Conservation (phyloP, 352 stramenopile species). For the Phytophthora meadii region DNA sequence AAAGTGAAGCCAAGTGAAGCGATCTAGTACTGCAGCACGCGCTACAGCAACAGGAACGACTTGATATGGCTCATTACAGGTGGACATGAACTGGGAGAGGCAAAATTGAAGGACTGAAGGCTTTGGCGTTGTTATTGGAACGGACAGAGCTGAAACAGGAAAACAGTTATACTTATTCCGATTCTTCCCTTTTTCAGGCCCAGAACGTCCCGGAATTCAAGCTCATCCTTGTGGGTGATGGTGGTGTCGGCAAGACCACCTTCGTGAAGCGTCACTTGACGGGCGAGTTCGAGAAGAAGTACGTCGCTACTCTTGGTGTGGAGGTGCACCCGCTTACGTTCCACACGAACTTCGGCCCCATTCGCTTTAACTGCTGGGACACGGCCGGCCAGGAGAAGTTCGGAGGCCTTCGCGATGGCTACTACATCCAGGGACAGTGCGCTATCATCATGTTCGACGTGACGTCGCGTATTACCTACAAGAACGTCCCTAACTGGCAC, state of each 20-base stretch:
- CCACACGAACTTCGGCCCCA: slow-evolving; percentile 98
- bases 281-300: slow-evolving; percentile 99
- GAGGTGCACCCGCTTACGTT: slow-evolving; percentile 99
- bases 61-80: slow-evolving; percentile 2
- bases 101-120: slow-evolving; percentile 20
- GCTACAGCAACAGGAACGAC: slow-evolving; percentile 17
- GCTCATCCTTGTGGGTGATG: slow-evolving; percentile 99
- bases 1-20: slow-evolving; percentile 22
- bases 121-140: no score
- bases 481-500: slow-evolving; percentile 99
- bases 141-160: background rate
- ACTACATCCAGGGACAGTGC: slow-evolving; percentile 99
- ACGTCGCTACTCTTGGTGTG: slow-evolving; percentile 99
- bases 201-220: slow-evolving; percentile 99
- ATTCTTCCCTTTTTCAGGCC: slow-evolving; percentile 36
- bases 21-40: slow-evolving; percentile 16
- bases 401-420: slow-evolving; percentile 94
- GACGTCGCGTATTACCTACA: slow-evolving; percentile 99
- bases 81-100: slow-evolving; percentile 3
- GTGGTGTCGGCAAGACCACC: slow-evolving; percentile 99
- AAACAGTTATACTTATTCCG: slow-evolving; percentile 17
- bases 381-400: slow-evolving; percentile 99
- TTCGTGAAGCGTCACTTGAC: slow-evolving; percentile 99
- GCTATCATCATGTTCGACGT: slow-evolving; percentile 99
- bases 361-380: slow-evolving; percentile 99